Evolutionary conservation across 2,329 filamentous ascomycete species (phyloP).

Genomic region (Fusarium sp.): DNA sequence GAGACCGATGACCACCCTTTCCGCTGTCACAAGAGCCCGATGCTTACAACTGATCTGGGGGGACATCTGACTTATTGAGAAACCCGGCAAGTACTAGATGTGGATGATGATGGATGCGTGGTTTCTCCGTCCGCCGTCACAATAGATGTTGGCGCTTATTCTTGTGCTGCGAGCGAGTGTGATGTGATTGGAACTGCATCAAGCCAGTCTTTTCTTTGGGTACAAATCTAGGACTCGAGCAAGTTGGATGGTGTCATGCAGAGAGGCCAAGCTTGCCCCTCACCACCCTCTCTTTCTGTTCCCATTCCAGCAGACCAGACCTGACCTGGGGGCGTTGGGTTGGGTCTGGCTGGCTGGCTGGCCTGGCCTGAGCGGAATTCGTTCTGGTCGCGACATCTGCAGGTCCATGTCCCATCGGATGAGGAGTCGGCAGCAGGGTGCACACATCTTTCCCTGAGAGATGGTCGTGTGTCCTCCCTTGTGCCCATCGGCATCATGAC

Average conservation of each 20-base stretch:
- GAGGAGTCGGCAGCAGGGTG: constrained; percentile 27
- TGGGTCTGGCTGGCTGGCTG: constrained; percentile 15
- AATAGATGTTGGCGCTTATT: constrained; percentile 34
- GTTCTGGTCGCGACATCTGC: constrained; percentile 34
- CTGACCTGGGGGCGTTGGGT: neutral
- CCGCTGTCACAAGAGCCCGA: constrained; percentile 29
- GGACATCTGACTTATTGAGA: constrained; percentile 37
- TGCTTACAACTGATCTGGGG: constrained; percentile 24
- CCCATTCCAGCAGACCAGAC: constrained; percentile 6
- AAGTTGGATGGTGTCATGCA: constrained; percentile 47
- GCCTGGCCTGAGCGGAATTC: constrained; percentile 33
- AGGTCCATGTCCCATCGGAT: constrained; percentile 43
- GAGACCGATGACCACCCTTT: constrained; percentile 35
- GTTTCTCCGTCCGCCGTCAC: constrained; percentile 18
- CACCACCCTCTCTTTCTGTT: constrained; percentile 37
- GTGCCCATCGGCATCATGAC: constrained; percentile 40
- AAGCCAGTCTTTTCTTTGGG: constrained; percentile 25
- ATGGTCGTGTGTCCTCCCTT: constrained; percentile 30
- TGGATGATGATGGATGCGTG: constrained; percentile 16
- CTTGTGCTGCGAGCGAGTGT: constrained; percentile 22
- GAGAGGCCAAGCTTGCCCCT: constrained; percentile 33
- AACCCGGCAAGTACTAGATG: constrained; percentile 1
- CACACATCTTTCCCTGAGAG: constrained; percentile 7
- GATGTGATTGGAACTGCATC: constrained; percentile 37
- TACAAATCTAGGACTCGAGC: constrained; percentile 29